A percentile compares a stretch with the other conserved stretches of the same genome.
Evolutionary conservation across 2,329 filamentous ascomycete genomes (phyloP).

Genomic region (Curvularia lunata): DNA sequence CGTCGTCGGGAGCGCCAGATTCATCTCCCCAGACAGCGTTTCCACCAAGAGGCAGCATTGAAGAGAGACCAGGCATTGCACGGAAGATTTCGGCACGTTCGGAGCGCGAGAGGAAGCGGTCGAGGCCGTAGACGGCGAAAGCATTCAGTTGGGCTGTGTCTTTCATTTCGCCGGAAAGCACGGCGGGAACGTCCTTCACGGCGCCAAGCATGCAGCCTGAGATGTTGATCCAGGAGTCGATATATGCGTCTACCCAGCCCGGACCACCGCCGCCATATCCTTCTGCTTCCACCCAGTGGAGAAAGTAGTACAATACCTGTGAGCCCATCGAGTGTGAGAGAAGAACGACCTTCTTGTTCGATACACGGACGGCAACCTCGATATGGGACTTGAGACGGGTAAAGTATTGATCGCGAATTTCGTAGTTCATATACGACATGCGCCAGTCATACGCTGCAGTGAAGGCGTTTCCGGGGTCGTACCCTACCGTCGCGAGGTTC

Average conservation of each 20-base stretch:
- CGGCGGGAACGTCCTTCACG: slow-evolving; percentile 85
- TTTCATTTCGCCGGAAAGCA: slow-evolving; percentile 96
- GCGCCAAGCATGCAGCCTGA: slow-evolving; percentile 97
- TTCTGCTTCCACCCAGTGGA: slow-evolving; percentile 80
- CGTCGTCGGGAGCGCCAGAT: slow-evolving; percentile 87
- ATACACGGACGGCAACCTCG: slow-evolving; percentile 77
- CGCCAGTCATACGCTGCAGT: slow-evolving; percentile 87
- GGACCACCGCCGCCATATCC: slow-evolving; percentile 80
- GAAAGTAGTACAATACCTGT: slow-evolving; percentile 86
- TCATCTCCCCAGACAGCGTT: slow-evolving; percentile 93
- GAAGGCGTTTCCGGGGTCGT: slow-evolving; percentile 81
- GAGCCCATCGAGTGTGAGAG: slow-evolving; percentile 98
- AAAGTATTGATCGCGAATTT: slow-evolving; percentile 92
- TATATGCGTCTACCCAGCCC: slow-evolving; percentile 85
- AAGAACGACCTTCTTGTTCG: slow-evolving; percentile 80
- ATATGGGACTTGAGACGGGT: slow-evolving; percentile 88
- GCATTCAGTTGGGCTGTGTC: slow-evolving; percentile 96
- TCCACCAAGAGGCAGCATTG: slow-evolving; percentile 94
- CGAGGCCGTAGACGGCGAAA: slow-evolving; percentile 94
- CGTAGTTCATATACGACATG: slow-evolving; percentile 86
- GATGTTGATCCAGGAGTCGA: slow-evolving; percentile 98
- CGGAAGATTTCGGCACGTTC: slow-evolving; percentile 94
- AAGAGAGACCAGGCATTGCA: slow-evolving; percentile 94
- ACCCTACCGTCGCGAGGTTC: slow-evolving; percentile 93
- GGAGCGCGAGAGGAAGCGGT: slow-evolving; percentile 90